phyloP scores from a whole-genome alignment of 2,329 filamentous ascomycete genomes.

The Alternaria postmessia region DNA sequence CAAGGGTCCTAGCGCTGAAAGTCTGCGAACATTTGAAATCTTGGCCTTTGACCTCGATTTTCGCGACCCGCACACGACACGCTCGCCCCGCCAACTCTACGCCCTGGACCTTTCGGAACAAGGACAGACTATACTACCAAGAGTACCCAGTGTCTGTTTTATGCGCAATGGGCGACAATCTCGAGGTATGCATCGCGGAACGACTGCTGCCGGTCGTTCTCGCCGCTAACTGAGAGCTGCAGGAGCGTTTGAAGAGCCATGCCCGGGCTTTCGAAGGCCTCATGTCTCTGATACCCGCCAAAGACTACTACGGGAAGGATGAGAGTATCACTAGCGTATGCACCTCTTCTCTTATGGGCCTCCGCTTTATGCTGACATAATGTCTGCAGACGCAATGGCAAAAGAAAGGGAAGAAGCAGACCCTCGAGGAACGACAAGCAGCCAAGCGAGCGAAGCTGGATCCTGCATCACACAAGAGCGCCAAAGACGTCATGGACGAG shows the following conservation, averaged over 20 bases:
- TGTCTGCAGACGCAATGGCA: conserved; percentile 85
- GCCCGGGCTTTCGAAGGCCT: conserved; percentile 85
- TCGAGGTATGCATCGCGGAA: conserved; percentile 48
- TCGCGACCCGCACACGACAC: conserved; percentile 41
- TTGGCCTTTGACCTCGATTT: conserved; percentile 34
- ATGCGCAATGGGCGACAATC: conserved; percentile 50
- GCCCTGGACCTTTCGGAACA: conserved; percentile 6
- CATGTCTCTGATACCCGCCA: conserved; percentile 86
- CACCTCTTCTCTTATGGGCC: conserved; percentile 36
- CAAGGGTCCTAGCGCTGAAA: conserved; percentile 28
- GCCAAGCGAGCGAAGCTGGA: conserved; percentile 85
- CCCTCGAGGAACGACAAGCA: conserved; percentile 74
- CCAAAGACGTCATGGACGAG: conserved; percentile 92
- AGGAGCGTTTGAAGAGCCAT: conserved; percentile 64
- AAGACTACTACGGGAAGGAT: conserved; percentile 89
- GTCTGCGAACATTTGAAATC: conserved; percentile 26
- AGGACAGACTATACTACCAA: not conserved
- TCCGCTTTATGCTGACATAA: conserved; percentile 19
- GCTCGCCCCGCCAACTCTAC: conserved; percentile 22
- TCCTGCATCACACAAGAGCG: conserved; percentile 87
- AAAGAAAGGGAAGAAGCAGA: conserved; percentile 87
- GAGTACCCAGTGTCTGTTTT: not conserved
- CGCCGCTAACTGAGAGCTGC: conserved; percentile 39
- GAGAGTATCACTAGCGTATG: conserved; percentile 70
- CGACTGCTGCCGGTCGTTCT: conserved; percentile 29